phyloP scores from a whole-genome alignment of 176 grass and related monocot species.

The Bolboschoenus planiculmis region DNA sequence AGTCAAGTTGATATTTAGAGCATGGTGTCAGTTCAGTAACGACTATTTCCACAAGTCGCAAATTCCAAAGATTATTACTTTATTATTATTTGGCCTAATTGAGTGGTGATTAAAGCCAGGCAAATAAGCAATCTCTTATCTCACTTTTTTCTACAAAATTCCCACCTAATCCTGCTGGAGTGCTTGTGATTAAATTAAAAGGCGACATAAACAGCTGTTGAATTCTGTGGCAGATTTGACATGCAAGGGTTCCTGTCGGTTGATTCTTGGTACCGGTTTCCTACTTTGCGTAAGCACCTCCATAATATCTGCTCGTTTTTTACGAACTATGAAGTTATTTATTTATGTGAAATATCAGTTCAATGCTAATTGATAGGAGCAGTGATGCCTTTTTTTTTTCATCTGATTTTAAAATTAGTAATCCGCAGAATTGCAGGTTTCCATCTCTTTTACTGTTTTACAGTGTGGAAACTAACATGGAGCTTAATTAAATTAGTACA shows the following conservation, averaged over 20 bases:
- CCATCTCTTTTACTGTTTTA: too few relatives aligned
- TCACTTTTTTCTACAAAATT: constrained; percentile 9
- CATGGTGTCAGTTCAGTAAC: not conserved
- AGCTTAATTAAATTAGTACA: not conserved
- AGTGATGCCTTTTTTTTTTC: not conserved
- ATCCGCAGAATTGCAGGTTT: not conserved
- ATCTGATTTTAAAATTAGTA: too few relatives aligned
- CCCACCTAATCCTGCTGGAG: constrained; percentile 15
- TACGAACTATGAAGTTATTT: not conserved
- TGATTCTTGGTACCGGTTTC: not conserved
- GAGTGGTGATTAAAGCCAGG: too few relatives aligned
- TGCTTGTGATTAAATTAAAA: constrained; percentile 3
- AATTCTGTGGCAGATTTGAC: constrained; percentile 20
- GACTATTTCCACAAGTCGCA: not conserved
- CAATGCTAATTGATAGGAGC: not conserved
- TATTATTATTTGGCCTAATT: constrained; percentile 20
- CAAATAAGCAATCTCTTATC: not conserved
- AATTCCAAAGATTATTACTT: not conserved
- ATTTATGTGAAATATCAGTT: not conserved
- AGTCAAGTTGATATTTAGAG: not conserved
- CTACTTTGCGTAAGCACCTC: not conserved
- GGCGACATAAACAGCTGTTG: constrained; percentile 18
- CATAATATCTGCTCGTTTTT: not conserved
- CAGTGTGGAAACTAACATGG: too few relatives aligned
- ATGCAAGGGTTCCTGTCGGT: not conserved